Base-by-base conservation (phyloP, 768 basidiomycete genomes). In the Hygrocybe punicea region DNA sequence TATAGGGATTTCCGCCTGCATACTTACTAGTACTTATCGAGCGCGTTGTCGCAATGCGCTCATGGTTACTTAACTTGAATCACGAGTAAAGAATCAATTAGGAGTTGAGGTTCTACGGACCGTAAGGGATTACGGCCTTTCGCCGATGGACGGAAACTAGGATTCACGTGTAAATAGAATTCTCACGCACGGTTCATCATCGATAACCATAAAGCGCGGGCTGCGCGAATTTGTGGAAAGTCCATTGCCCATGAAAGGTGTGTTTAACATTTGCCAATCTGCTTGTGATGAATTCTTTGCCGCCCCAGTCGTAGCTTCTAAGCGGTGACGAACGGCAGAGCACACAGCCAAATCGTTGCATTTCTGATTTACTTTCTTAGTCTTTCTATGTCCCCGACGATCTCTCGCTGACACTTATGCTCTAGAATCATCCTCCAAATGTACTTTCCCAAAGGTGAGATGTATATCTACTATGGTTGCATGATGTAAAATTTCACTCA, bases 341-440 rank as follows among this genome's bases (percentile, higher is more conserved):
- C 84, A 84, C 74, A 79, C 61, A 83, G 82, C 84, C 83, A 86
- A 86, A 82, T 67, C 68, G 68, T 80, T 82, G 84, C 82, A 85
- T 71, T 71, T 74, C 84, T 86, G 84, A 86, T 63, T 54, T 63
- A 56, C 57, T 46, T 55, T 37, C 46, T 23, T 57, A 16, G 48
- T 25, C 45, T 57, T 55, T 51, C 0, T 35, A 23, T 52, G 14
- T 57, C 48, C 44, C 11, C 53, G 44, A 39, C 48, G 23, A 48
- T 36, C n/a, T 60, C 53, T 44, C 35, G 21, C 51, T 62, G 51
- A 46, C 40, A 50, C 11, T 4, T 10, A 14, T 16, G 39, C 46
- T 29, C 57, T 33, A 24, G 23, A 13, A 34, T 54, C 44, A 50
- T 36, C 19, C 62, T 62, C 50, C 62, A 67, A 65, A 21, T 58